Evolutionary conservation across 805 yeast genomes (phyloP).

Genomic region (Groenewaldozyma tartarivorans): DNA sequence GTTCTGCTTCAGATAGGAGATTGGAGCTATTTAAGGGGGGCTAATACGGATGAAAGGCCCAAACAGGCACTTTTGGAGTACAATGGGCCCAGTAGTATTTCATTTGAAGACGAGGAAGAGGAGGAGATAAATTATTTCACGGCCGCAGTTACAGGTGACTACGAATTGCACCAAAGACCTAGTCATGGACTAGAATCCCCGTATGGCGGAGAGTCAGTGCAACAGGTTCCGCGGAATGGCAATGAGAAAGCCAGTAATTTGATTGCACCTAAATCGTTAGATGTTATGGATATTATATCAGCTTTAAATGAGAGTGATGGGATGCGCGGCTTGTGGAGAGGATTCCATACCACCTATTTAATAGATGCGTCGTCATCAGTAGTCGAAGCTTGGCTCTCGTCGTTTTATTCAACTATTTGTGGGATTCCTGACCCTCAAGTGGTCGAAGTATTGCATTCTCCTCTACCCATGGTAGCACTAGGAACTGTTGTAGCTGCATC

Average conservation of each 20-base stretch:
- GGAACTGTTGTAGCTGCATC: slow-evolving; percentile 61
- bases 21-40: slow-evolving; percentile 15
- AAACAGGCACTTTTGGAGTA: slow-evolving; percentile 11
- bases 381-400: slow-evolving; percentile 85
- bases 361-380: slow-evolving; percentile 66
- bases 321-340: slow-evolving; percentile 51
- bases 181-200: slow-evolving; percentile 3
- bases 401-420: slow-evolving; percentile 69
- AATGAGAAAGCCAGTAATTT: slow-evolving; percentile 2
- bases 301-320: slow-evolving; percentile 55
- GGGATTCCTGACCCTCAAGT: slow-evolving; percentile 85
- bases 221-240: slow-evolving; percentile 1
- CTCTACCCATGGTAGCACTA: slow-evolving; percentile 63
- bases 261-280: slow-evolving; percentile 20
- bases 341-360: slow-evolving; percentile 73
- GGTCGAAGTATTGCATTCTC: slow-evolving; percentile 70
- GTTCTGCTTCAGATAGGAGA: slow-evolving; percentile 73
- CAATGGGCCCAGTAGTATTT: slow-evolving; percentile 14
- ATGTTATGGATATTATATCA: slow-evolving; percentile 28
- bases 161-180: slow-evolving; percentile 5
- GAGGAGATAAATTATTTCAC: slow-evolving; percentile 39
- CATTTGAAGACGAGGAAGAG: slow-evolving; percentile 30
- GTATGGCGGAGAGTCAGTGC: slow-evolving; percentile 2
- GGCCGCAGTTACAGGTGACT: slow-evolving; percentile 19
- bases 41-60: slow-evolving; percentile 7